Evolutionary conservation across 2,329 filamentous ascomycete genomes (phyloP).

Genomic region (Myriosclerotinia curreyana): DNA sequence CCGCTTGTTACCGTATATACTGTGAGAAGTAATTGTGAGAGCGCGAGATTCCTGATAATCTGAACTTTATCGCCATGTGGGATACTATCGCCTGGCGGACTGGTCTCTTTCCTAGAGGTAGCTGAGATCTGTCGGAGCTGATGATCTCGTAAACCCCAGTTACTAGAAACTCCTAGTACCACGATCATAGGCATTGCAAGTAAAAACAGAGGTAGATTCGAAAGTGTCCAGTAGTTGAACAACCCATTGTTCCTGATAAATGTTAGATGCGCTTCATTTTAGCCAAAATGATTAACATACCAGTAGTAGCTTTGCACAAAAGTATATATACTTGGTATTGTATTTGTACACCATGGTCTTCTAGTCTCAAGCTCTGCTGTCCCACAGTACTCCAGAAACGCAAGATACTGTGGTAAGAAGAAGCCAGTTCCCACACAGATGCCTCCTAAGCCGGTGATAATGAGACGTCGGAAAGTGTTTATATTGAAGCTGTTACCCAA

Average conservation of each 20-base stretch:
- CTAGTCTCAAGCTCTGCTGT: conserved; percentile 33
- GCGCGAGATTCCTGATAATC: conserved; percentile 52
- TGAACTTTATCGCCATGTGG: conserved; percentile 15
- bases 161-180: conserved; percentile 62
- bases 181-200: conserved; percentile 75
- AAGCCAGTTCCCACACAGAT: conserved; percentile 64
- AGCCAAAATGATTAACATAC: conserved; percentile 49
- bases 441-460: conserved; percentile 63
- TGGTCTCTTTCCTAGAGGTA: not conserved
- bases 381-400: conserved; percentile 69
- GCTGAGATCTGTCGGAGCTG: not conserved
- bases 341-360: conserved; percentile 70
- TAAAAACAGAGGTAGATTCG: conserved; percentile 83
- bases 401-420: conserved; percentile 68
- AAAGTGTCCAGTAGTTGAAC: conserved; percentile 82
- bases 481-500: conserved; percentile 45
- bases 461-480: conserved; percentile 50
- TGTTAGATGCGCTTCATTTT: conserved; percentile 5
- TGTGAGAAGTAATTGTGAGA: conserved; percentile 70
- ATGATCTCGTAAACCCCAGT: conserved; percentile 41
- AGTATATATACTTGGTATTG: conserved; percentile 82
- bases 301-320: conserved; percentile 91
- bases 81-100: not conserved
- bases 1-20: conserved; percentile 72
- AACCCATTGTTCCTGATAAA: conserved; percentile 75